Evolutionary conservation across 2,329 filamentous ascomycete genomes (phyloP), one percentile per base, ranked within the genome.

Genomic region (Dendrostoma leiphaemia): DNA sequence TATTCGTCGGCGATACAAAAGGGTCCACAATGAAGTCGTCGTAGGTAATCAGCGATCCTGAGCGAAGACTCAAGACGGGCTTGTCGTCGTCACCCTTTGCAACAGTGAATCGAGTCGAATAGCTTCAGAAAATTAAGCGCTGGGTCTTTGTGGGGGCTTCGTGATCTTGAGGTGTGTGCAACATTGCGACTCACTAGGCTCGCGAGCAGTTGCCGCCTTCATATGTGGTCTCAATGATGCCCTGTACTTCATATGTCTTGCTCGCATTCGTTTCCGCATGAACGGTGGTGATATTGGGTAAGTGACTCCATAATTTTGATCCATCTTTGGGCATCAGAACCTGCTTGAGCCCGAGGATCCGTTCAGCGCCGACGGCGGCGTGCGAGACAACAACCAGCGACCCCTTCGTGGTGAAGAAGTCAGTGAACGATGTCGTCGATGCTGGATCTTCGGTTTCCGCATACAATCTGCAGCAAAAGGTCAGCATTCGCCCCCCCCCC

Each of bases 81-180:
- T 17, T 12, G 32, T 17, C 7, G 6, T 24, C 41, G 7, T 12
- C 21, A 13, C n/a, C 28, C 17, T 46, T 52, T 2, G 50, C 23
- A 19, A 46, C 41, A 3, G 41, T 52, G 15, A 52, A 52, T 6
- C 40, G 50, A 29, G 32, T 47, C n/a, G 40, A 46, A 17, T 44
- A 51, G 13, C 48, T 51, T 34, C 7, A 35, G 19, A 23, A 9
- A 40, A 40, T 17, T 5, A 21, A 12, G 6, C 37, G 10, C 4
- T 8, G 35, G 6, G 19, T 40, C 5, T 41, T 10, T 26, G n/a
- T n/a, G n/a, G n/a, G 15, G 21, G 2, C 13, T 24, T 32, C 29
- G 13, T 32, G n/a, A 32, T 8, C 23, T 24, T 24, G 19, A 3
- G 26, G 38, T 10, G 8, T 10, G 21, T 3, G 7, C 21, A 15